phyloP scores from a whole-genome alignment of 2,329 filamentous ascomycete genomes.

The Phyllosticta citribraziliensis region DNA sequence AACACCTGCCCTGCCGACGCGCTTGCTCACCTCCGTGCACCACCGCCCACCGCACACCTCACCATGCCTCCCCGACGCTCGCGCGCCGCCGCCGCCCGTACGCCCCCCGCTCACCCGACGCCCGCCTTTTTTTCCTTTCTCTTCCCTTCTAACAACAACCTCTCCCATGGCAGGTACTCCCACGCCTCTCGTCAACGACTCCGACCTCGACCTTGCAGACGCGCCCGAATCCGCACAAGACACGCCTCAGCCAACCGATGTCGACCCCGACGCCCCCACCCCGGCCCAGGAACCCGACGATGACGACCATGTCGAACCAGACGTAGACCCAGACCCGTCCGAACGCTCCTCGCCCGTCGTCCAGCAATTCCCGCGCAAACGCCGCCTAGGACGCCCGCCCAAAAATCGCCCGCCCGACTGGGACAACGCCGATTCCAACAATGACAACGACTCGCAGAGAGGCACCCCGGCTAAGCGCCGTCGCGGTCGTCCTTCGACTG shows the following conservation, averaged over 20 bases:
- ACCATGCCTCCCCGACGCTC: constrained; percentile 9
- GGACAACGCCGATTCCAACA: constrained; percentile 49
- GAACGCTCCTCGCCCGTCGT: constrained; percentile 41
- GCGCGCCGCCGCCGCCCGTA: constrained; percentile 7
- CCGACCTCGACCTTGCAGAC: constrained; percentile 2
- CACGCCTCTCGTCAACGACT: constrained; percentile 19
- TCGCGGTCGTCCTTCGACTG: constrained; percentile 39
- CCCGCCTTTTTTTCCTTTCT: background rate
- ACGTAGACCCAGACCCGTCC: constrained; percentile 32
- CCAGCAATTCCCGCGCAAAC: constrained; percentile 55
- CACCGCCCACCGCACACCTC: background rate
- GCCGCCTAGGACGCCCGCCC: constrained; percentile 71
- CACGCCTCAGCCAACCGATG: constrained; percentile 23
- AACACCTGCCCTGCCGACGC: background rate
- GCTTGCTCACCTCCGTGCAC: background rate
- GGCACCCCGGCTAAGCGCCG: constrained; percentile 41
- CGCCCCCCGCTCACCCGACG: background rate
- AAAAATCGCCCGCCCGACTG: constrained; percentile 77
- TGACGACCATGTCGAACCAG: constrained; percentile 18
- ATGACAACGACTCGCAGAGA: constrained; percentile 36
- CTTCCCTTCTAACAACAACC: too few relatives aligned
- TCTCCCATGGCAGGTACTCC: constrained; percentile 17
- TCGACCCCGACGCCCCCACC: constrained; percentile 29
- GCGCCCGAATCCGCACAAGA: constrained; percentile 23
- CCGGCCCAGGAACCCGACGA: constrained; percentile 40